A percentile compares a stretch with the other conserved stretches of the same genome.
These are phyloP conservation scores for barley (Hordeum vulgare) DNA, from an alignment of 176 grass and related monocot genomes.

Conservation along the genomic window DNA sequence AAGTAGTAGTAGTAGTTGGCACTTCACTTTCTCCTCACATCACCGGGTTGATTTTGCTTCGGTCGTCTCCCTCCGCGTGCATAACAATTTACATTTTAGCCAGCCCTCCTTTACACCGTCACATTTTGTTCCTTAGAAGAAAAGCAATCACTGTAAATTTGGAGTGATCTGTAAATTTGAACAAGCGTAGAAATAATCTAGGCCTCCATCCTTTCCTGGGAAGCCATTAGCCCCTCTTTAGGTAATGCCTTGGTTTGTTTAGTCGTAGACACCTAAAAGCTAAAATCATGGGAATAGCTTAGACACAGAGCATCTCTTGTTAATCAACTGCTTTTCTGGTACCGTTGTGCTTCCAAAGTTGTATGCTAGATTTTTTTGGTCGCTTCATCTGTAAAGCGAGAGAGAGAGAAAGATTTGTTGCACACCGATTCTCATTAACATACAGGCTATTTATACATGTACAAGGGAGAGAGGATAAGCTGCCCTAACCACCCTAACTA, in stretches of 20 bases:
- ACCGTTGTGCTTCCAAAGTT: neutral
- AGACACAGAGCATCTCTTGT: neutral
- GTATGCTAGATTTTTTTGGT: neutral
- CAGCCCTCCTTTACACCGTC: no score
- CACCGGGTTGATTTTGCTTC: neutral
- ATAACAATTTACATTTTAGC: neutral
- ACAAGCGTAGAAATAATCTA: neutral
- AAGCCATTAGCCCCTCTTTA: neutral
- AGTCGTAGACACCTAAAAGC: neutral
- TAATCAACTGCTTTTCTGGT: neutral
- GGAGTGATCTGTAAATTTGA: neutral
- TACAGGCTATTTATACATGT: no score
- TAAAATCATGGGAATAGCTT: neutral
- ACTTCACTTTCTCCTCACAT: constrained; percentile 18
- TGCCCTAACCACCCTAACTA: no score
- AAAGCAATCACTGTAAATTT: no score
- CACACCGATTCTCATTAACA: no score
- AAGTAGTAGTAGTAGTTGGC: constrained; percentile 1
- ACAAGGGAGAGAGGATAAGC: no score
- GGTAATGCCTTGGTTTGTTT: neutral
- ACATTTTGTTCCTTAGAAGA: no score
- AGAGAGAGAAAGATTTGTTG: no score
- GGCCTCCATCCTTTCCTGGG: no score
- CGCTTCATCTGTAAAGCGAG: no score
- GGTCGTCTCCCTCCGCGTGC: neutral